Evolutionary conservation across 768 basidiomycete genomes (phyloP), one percentile per base, ranked within the genome.

Genomic region (Pisolithus microcarpus): DNA sequence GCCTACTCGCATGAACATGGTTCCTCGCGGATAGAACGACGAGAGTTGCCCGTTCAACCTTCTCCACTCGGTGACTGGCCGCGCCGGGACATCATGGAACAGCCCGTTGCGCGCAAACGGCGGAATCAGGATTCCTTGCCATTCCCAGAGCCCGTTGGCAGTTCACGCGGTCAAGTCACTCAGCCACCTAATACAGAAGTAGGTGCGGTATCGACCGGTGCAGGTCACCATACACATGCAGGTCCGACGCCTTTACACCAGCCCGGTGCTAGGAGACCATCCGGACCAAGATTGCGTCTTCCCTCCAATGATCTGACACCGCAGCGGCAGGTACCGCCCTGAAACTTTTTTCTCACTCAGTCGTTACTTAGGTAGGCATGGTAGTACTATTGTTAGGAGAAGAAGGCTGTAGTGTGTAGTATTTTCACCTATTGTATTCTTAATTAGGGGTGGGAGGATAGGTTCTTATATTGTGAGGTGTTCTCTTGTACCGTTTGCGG

Each of bases 11-110:
- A 63, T 36, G 53, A 67, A 43, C 54, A 65, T 48, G 62, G 60
- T 49, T 50, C 60, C 5, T 50, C 61, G n/a, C 50, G 52, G 43
- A 49, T 52, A 42, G 19, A 37, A 49, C 50, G 50, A 38, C 44
- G 49, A 55, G 43, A 53, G 47, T 53, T 51, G 31, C 5, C 39
- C 52, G 56, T 47, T 19, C 49, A 49, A 7, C 63, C 70, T 13
- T 67, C 74, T 24, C 77, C 75, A 3, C 63, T 82, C 1, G 77
- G 78, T 16, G 65, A 77, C 31, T 82, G 82, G 81, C 82, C 80
- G 36, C 74, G 75, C 19, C 57, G 60, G 10, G 72, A 81, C 55
- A 39, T 61, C 38, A 60, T 67, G 63, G 55, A 60, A 42, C 53
- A 53, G 23, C 62, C 70, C 45, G 50, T 53, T 50, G 60, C 52